A percentile compares a stretch with the other conserved stretches of the same genome.
Evolutionary conservation across 2,329 filamentous ascomycete species (phyloP).

Genomic region (Raffaelea deltoideospora): DNA sequence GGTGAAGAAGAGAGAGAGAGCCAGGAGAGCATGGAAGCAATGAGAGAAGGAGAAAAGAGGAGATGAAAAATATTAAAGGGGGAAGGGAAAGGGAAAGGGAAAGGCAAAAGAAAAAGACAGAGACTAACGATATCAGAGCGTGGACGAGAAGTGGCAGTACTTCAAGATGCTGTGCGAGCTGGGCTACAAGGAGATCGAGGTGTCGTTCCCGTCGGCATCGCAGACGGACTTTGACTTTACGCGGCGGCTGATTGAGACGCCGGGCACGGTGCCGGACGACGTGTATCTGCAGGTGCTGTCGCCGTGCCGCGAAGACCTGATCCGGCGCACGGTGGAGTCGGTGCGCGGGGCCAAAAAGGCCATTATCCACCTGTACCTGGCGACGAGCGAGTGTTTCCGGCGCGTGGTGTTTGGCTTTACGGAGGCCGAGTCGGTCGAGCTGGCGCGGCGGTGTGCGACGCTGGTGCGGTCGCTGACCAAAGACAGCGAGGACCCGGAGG

Average conservation of each 20-base stretch:
- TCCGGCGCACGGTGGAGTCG: conserved; percentile 76
- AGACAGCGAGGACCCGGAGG: conserved; percentile 43
- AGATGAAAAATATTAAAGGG: too few species aligned
- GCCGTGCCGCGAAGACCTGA: conserved; percentile 83
- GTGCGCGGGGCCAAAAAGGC: conserved; percentile 83
- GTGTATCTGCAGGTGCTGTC: conserved; percentile 86
- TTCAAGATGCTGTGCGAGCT: conserved; percentile 88
- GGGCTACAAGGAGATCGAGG: conserved; percentile 96
- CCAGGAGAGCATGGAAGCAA: too few species aligned
- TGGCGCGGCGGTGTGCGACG: conserved; percentile 75
- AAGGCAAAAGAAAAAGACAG: not conserved
- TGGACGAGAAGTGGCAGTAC: conserved; percentile 87
- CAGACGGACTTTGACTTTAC: conserved; percentile 96
- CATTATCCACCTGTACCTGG: conserved; percentile 88
- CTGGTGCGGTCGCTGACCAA: conserved; percentile 85
- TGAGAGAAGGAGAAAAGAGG: too few species aligned
- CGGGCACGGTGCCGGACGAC: conserved; percentile 70
- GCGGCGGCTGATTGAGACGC: conserved; percentile 69
- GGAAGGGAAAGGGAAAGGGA: not conserved
- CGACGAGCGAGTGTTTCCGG: conserved; percentile 91
- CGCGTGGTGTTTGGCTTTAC: conserved; percentile 78
- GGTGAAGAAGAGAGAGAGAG: not conserved
- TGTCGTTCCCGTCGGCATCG: conserved; percentile 87
- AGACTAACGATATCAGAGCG: conserved; percentile 41
- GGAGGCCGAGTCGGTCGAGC: conserved; percentile 64